Conservation (phyloP, 2,329 filamentous ascomycete genomes). For the Xylaria arbuscula region DNA sequence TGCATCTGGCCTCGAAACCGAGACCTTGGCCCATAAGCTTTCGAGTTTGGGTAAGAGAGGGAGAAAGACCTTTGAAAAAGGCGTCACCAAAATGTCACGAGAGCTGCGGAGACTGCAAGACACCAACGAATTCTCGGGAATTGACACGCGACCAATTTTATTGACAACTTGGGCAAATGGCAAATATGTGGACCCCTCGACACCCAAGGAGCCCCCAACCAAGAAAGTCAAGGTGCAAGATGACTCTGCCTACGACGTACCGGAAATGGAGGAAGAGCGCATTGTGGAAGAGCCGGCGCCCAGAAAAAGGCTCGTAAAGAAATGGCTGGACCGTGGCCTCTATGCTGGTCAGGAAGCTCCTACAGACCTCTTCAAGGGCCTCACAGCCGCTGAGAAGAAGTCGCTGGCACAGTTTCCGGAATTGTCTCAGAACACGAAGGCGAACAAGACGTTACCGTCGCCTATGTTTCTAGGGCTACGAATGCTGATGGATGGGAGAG, state of each 20-base stretch:
- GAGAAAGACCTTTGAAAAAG: slow-evolving; percentile 64
- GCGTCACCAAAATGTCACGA: slow-evolving; percentile 61
- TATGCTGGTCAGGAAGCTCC: slow-evolving; percentile 82
- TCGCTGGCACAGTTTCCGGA: slow-evolving; percentile 60
- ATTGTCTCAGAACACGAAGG: slow-evolving; percentile 58
- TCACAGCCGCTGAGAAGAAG: slow-evolving; percentile 65
- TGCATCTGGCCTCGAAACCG: slow-evolving; percentile 57
- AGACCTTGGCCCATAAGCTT: slow-evolving; percentile 59
- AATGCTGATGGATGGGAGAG: slow-evolving; percentile 75
- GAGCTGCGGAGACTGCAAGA: slow-evolving; percentile 71
- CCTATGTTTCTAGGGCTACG: slow-evolving; percentile 83
- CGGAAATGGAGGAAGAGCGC: slow-evolving; percentile 49
- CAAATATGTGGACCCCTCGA: slow-evolving; percentile 64
- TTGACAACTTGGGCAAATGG: slow-evolving; percentile 74
- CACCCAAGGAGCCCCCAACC: slow-evolving; percentile 38
- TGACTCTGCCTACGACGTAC: slow-evolving; percentile 48
- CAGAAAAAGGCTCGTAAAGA: slow-evolving; percentile 69
- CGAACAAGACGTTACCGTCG: slow-evolving; percentile 72
- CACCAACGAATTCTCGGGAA: slow-evolving; percentile 70
- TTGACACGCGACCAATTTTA: slow-evolving; percentile 67
- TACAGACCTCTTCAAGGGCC: slow-evolving; percentile 58
- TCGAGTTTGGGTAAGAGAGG: slow-evolving; percentile 70
- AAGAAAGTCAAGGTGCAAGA: slow-evolving; percentile 37
- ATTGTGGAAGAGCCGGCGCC: slow-evolving; percentile 52
- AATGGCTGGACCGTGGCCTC: slow-evolving; percentile 83